Evolutionary conservation across 495 filamentous ascomycete species (phyloP), one percentile per base, ranked within the genome.

Genomic region (Chaetomium cochliodes): DNA sequence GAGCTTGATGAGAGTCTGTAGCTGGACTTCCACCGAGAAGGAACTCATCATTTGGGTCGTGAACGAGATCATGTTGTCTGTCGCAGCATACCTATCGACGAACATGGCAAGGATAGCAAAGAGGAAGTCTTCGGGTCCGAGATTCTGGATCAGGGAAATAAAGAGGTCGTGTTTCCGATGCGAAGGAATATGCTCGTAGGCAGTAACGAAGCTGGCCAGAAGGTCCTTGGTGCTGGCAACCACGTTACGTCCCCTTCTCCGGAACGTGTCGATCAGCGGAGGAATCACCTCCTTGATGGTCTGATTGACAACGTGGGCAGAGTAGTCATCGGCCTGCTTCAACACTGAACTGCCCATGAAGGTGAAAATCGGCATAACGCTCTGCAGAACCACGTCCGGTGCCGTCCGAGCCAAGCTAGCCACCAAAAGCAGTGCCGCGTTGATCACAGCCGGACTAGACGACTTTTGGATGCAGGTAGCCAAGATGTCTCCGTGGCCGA

Each of bases 321-420:
- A 98, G 76, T 94, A 97, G 47, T 97, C 93, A 70, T 98, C 94
- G 65, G 92, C 88, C 77, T 96, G 92, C 37, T 89, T 86, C 23
- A 98, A 83, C 12, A 96, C 87, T 28, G 89, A 93, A 33, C 88
- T 87, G 44, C 92, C 90, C 91, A 97, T 96, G 76, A 97, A 97
- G 0, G 94, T 97, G 77, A 98, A 98, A 42, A 98, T 93, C 7
- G 96, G 96, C 94, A 98, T 98, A 58, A 98, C 90, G 65, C 91
- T 96, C 72, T 98, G 93, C 58, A 98, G 82, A 12, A 98, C 90
- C 25, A 92, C 76, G 70, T 97, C 91, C 1, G 94, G 94, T 0
- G 89, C 89, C 68, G 91, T 89, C 46, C 86, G 86, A 37, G 94
- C 93, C 53, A 98, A 76, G 25, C 84, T 86, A 2, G 92, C 90